phyloP scores from a whole-genome alignment of 305 asterid species.

The Fraxinus ornus region DNA sequence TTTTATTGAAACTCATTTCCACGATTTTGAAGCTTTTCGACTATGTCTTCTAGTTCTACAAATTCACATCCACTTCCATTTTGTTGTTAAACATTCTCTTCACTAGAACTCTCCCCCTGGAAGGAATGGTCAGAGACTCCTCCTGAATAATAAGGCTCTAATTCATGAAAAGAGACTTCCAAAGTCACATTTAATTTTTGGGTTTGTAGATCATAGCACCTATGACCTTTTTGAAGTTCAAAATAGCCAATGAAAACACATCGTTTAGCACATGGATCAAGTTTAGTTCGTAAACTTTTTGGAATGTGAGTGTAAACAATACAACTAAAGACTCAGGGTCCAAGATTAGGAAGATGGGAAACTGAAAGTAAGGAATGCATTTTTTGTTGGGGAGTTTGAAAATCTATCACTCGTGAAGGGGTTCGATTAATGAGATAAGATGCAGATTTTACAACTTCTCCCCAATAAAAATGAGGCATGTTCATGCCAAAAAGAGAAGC shows the following conservation, averaged over 20 bases:
- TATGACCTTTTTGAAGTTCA: conserved; percentile 1
- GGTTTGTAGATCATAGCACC: conserved; percentile 1
- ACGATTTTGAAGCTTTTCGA: background rate
- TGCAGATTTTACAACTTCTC: no score
- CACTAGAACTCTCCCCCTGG: background rate
- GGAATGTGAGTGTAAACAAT: no score
- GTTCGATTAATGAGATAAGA: no score
- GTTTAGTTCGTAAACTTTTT: no score
- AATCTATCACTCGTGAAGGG: no score
- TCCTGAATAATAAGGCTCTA: background rate
- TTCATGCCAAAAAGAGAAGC: no score
- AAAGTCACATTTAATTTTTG: background rate
- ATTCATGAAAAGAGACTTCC: conserved; percentile 9
- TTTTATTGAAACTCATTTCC: background rate
- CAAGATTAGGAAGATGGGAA: no score
- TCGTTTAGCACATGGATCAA: background rate
- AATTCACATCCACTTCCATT: background rate
- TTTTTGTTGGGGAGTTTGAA: no score
- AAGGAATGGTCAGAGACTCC: background rate
- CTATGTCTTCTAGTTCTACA: background rate
- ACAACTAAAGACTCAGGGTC: no score
- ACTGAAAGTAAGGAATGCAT: no score
- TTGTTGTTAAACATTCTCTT: background rate
- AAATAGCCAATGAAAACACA: conserved; percentile 15
- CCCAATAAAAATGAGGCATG: no score